Evolutionary conservation across 768 basidiomycete genomes (phyloP), one percentile per base, ranked within the genome.

Genomic region (Suillus subalutaceus): DNA sequence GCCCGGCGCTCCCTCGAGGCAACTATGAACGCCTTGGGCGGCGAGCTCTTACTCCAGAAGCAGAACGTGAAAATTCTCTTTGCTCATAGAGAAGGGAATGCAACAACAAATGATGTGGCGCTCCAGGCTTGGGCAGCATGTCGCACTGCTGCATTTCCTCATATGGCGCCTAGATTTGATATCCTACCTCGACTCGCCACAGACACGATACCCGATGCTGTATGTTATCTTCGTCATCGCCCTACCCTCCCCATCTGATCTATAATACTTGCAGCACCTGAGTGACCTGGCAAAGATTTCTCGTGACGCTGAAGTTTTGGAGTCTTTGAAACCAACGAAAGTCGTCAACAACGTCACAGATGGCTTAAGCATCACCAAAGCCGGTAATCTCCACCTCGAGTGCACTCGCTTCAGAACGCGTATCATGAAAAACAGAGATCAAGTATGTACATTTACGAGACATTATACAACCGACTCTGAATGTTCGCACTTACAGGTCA

Each of bases 51-150:
- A 4, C 57, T 84, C 3, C 50, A 75, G 3, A 80, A 70, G 65
- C 40, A 35, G 4, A 68, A 71, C 4, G 78, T 79, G 8, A 6
- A 43, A 15, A 62, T 65, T 8, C 46, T 84, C 8, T 82, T 85
- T 53, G 70, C 70, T 30, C 55, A 70, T 43, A 68, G 74, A 40
- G 75, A 79, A 63, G 63, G 63, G 3, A 63, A 68, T 10, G 64
- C 5, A 7, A 8, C 72, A 20, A 16, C 62, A 0, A 20, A 65
- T 8, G 60, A 70, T n/a, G 74, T 76, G 16, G 84, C 82, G 0
- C 63, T 80, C 20, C 79, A 79, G 64, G 83, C 85, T 8, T 86
- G 84, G 85, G 77, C 75, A 1, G 81, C 83, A 8, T 81, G 75
- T 69, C 75, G 74, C 32, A 79, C 79, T 12, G 77, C 76, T 2